A percentile compares a stretch with the other conserved stretches of the same genome.
Conservation (phyloP, 768 basidiomycete genomes). For the Candolleomyces eurysporus region DNA sequence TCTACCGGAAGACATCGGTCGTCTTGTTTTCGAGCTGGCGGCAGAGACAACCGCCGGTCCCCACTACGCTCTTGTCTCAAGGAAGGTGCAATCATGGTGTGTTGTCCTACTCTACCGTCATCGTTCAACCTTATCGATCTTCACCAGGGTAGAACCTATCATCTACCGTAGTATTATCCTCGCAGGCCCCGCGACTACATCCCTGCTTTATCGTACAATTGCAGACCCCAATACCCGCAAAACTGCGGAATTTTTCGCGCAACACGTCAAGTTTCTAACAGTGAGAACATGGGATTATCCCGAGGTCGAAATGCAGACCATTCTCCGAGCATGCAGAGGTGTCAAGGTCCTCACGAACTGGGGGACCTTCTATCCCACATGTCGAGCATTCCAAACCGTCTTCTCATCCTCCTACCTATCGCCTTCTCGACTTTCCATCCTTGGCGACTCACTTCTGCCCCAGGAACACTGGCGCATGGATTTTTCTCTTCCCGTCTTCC, state of each 20-base stretch:
- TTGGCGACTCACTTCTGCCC: too few relatives aligned
- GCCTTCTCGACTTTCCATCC: neutral
- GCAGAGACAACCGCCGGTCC: neutral
- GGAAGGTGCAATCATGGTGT: neutral
- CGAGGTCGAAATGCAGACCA: too few relatives aligned
- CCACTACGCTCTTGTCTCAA: neutral
- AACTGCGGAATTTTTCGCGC: neutral
- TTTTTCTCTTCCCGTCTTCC: conserved; percentile 2
- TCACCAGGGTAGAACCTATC: neutral
- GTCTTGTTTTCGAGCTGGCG: neutral
- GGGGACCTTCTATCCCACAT: too few relatives aligned
- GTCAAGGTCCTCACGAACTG: too few relatives aligned
- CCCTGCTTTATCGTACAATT: neutral
- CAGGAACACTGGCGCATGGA: neutral
- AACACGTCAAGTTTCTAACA: neutral
- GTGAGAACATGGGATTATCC: too few relatives aligned
- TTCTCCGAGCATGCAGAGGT: too few relatives aligned
- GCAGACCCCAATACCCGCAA: neutral
- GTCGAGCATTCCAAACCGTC: too few relatives aligned
- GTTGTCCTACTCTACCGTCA: neutral
- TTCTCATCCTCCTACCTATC: neutral
- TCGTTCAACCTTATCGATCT: neutral
- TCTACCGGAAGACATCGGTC: neutral
- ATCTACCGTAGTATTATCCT: neutral
- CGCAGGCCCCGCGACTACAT: too few relatives aligned